These are phyloP conservation scores for Acacia confusa DNA, from an alignment of 306 rosid species.

Conservation along the genomic window DNA sequence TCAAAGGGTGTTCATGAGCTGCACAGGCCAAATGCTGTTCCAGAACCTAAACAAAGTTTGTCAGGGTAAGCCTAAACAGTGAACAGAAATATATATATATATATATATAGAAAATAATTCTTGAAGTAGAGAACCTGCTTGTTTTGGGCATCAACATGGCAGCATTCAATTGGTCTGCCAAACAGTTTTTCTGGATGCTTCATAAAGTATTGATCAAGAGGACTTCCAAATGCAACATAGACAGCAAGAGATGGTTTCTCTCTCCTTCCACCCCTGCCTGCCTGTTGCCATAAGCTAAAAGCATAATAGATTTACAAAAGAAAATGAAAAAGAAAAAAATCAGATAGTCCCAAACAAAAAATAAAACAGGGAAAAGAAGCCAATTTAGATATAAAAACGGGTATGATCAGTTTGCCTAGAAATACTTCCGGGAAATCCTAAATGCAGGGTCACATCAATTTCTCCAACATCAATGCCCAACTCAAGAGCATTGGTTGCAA, in stretches of 20 bases:
- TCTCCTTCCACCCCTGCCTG: constrained; percentile 97
- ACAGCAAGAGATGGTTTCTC: constrained; percentile 82
- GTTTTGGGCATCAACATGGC: constrained; percentile 82
- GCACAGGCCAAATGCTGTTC: constrained; percentile 90
- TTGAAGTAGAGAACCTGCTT: constrained; percentile 61
- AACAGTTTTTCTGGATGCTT: constrained; percentile 75
- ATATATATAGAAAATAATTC: constrained; percentile 19
- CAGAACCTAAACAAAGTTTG: constrained; percentile 61
- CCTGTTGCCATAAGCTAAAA: constrained; percentile 94
- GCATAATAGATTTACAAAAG: constrained; percentile 15
- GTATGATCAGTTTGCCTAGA: constrained; percentile 57
- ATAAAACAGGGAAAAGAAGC: constrained; percentile 26
- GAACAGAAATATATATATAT: constrained; percentile 12
- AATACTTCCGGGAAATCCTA: constrained; percentile 96
- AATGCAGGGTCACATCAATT: constrained; percentile 90
- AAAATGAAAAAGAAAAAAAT: background rate
- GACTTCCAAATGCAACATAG: constrained; percentile 87
- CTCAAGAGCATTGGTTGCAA: constrained; percentile 99
- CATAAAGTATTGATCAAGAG: constrained; percentile 96
- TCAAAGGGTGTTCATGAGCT: constrained; percentile 73
- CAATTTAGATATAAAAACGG: constrained; percentile 13
- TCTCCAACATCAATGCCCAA: constrained; percentile 98
- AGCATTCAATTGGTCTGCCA: constrained; percentile 88
- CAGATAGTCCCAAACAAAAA: constrained; percentile 10
- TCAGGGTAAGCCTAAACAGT: constrained; percentile 26